These are phyloP conservation scores for Chenopodium album DNA, from an alignment of 148 eudicot species.

Conservation along the genomic window DNA sequence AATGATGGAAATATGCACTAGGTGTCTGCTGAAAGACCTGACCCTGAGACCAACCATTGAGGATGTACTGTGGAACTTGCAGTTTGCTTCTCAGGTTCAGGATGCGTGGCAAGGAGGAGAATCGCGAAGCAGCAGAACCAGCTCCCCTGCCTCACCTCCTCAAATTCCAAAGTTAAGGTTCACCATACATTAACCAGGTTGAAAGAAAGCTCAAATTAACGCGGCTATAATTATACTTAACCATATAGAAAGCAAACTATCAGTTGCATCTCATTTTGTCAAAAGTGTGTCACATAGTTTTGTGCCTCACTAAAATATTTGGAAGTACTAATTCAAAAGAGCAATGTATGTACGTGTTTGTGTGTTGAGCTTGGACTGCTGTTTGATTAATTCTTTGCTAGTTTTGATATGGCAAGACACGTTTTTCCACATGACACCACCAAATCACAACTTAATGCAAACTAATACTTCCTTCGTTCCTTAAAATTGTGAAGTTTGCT, in stretches of 20 bases:
- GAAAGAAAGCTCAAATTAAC: background rate
- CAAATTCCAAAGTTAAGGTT: constrained; percentile 34
- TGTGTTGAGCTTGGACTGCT: background rate
- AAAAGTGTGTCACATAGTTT: background rate
- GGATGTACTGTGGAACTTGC: constrained; percentile 90
- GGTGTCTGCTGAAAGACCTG: constrained; percentile 59
- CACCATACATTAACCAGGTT: constrained; percentile 4
- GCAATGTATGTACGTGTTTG: background rate
- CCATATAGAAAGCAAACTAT: background rate
- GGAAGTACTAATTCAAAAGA: background rate
- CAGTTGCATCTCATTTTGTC: background rate
- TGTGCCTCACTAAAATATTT: background rate
- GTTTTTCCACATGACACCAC: background rate
- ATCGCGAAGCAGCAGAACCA: constrained; percentile 39
- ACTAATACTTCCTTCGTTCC: background rate
- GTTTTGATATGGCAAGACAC: background rate
- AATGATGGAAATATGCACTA: constrained; percentile 66
- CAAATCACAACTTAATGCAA: background rate
- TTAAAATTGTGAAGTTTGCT: too few relatives aligned
- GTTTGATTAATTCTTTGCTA: background rate
- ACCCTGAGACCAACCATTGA: constrained; percentile 77
- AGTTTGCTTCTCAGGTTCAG: constrained; percentile 94
- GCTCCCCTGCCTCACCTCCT: constrained; percentile 48
- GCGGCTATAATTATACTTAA: background rate
- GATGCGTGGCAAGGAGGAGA: constrained; percentile 69